Conservation (phyloP, 2,329 filamentous ascomycete genomes). For the Aureobasidium musti region DNA sequence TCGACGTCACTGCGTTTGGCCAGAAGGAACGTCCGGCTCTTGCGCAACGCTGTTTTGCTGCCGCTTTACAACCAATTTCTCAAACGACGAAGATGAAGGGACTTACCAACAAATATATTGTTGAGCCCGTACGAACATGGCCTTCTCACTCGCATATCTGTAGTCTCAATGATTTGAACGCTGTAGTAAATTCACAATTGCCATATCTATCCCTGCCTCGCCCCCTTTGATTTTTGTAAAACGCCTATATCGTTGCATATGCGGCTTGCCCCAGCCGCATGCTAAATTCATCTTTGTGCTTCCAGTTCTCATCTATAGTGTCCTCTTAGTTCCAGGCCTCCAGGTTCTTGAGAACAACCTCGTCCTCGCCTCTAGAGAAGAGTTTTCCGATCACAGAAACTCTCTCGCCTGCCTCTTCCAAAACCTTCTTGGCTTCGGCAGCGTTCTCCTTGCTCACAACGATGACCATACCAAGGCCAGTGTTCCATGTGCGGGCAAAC, state of each 20-base stretch:
- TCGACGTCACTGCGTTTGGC: neutral
- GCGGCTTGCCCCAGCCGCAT: neutral
- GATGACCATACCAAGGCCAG: slow-evolving; percentile 89
- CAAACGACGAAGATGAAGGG: neutral
- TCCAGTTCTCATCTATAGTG: neutral
- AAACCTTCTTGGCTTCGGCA: slow-evolving; percentile 58
- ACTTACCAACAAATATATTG: slow-evolving; percentile 12
- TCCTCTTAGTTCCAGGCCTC: slow-evolving; percentile 26
- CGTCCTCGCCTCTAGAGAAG: slow-evolving; percentile 53
- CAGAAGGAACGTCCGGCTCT: neutral
- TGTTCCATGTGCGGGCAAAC: slow-evolving; percentile 94
- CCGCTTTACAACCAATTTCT: neutral
- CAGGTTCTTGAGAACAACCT: slow-evolving; percentile 27
- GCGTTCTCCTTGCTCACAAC: slow-evolving; percentile 70
- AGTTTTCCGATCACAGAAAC: slow-evolving; percentile 77
- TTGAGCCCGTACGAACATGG: neutral
- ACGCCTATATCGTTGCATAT: slow-evolving; percentile 14
- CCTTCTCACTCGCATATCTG: neutral
- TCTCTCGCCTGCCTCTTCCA: slow-evolving; percentile 71
- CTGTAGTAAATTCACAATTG: slow-evolving; percentile 9
- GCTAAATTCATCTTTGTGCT: slow-evolving; percentile 1
- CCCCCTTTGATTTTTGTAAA: slow-evolving; percentile 22
- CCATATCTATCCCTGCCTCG: slow-evolving; percentile 20
- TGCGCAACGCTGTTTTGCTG: neutral
- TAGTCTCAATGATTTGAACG: neutral